Evolutionary conservation across 192 early-diverging fungal genomes (phyloP).

Genomic region (Backusella parvicylindrica): DNA sequence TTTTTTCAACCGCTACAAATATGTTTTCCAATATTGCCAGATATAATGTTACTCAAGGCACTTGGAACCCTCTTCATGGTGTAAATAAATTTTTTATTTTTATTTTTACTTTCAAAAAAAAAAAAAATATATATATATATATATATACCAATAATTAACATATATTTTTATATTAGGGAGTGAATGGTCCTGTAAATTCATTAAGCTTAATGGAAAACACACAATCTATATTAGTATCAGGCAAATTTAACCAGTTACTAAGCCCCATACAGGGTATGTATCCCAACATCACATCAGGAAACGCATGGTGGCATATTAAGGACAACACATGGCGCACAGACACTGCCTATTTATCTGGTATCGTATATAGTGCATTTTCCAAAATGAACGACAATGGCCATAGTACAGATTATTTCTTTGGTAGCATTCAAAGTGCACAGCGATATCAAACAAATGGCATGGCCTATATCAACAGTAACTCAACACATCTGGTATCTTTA

Average conservation of each 20-base stretch:
- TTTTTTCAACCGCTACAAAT: neutral
- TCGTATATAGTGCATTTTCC: neutral
- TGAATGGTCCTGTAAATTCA: conserved; percentile 23
- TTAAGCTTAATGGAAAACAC: neutral
- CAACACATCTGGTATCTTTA: neutral
- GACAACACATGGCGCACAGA: neutral
- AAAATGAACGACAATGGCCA: neutral
- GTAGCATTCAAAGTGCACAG: conserved; percentile 18
- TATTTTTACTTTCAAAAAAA: neutral
- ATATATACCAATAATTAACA: too few relatives aligned
- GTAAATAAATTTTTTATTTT: neutral
- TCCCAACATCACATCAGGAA: conserved; percentile 2
- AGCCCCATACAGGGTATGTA: neutral
- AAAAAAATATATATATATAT: neutral
- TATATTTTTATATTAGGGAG: conserved; percentile 4
- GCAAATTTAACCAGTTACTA: neutral
- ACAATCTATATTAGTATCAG: conserved; percentile 15
- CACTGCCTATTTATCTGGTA: conserved; percentile 6
- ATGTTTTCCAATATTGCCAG: neutral
- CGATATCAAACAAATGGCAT: conserved; percentile 10
- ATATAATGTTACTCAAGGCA: conserved; percentile 1
- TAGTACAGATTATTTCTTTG: conserved; percentile 10
- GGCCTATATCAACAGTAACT: conserved; percentile 2
- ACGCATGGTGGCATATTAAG: conserved; percentile 11
- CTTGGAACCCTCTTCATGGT: conserved; percentile 1